Evolutionary conservation across 768 basidiomycete genomes (phyloP).

Genomic region (Phaeotremella fagi): DNA sequence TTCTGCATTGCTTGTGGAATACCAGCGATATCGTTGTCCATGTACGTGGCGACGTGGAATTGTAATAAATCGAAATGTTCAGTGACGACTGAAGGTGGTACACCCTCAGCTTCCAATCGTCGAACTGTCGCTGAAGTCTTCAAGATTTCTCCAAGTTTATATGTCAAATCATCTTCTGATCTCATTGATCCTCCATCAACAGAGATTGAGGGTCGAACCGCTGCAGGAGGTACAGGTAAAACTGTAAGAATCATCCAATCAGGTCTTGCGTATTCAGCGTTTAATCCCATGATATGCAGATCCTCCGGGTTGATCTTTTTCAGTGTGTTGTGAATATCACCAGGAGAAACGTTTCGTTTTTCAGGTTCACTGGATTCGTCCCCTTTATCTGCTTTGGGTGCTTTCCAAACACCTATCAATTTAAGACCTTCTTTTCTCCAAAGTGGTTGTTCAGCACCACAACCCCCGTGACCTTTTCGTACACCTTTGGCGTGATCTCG

Average conservation of each 20-base stretch:
- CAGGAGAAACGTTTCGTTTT: slow-evolving; percentile 62
- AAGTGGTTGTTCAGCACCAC: slow-evolving; percentile 83
- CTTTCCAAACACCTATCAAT: slow-evolving; percentile 90
- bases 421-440: slow-evolving; percentile 93
- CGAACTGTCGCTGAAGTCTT: slow-evolving; percentile 89
- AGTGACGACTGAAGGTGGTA: slow-evolving; percentile 88
- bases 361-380: slow-evolving; percentile 54
- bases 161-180: slow-evolving; percentile 96
- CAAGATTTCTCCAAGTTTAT: slow-evolving; percentile 94
- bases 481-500: slow-evolving; percentile 65
- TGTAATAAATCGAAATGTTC: slow-evolving; percentile 96
- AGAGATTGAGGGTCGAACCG: slow-evolving; percentile 95
- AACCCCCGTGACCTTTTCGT: slow-evolving; percentile 77
- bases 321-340: slow-evolving; percentile 88
- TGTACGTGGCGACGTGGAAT: slow-evolving; percentile 98
- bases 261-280: slow-evolving; percentile 90
- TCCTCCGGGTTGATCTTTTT: slow-evolving; percentile 92
- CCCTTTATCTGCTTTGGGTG: slow-evolving; percentile 78
- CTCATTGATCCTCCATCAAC: slow-evolving; percentile 95
- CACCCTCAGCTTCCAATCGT: slow-evolving; percentile 90
- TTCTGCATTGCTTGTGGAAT: slow-evolving; percentile 97
- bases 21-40: slow-evolving; percentile 99
- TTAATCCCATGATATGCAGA: slow-evolving; percentile 81
- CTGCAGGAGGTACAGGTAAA: slow-evolving; percentile 93
- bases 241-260: slow-evolving; percentile 99